Evolutionary conservation across 1,284 basidiomycete genomes (phyloP).

Genomic region (Irpex lacteus): DNA sequence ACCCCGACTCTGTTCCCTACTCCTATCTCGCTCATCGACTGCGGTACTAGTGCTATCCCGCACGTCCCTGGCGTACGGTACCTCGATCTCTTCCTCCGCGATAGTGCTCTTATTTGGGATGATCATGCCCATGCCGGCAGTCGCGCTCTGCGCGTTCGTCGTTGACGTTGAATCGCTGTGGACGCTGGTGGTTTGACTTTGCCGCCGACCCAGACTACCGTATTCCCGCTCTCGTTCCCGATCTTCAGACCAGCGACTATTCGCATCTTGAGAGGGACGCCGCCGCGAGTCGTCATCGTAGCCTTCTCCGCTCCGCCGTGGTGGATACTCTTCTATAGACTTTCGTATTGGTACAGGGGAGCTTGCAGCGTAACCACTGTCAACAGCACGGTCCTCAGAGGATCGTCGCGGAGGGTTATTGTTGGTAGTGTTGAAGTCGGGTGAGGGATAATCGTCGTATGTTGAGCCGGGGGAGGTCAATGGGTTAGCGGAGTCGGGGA

Average conservation of each 20-base stretch:
- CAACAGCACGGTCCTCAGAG: conserved; percentile 48
- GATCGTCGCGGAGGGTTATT: conserved; percentile 35
- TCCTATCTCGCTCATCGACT: conserved; percentile 41
- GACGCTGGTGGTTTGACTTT: conserved; percentile 53
- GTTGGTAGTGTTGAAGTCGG: conserved; percentile 51
- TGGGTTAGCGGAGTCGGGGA: conserved; percentile 16
- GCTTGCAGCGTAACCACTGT: conserved; percentile 57
- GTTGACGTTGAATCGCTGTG: conserved; percentile 58
- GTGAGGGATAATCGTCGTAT: conserved; percentile 71
- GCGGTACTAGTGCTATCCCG: conserved; percentile 57
- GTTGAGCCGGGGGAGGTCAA: conserved; percentile 49
- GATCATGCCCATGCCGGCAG: conserved; percentile 78
- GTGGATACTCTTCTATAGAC: conserved; percentile 38
- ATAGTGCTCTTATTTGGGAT: conserved; percentile 95
- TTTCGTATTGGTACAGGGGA: conserved; percentile 29
- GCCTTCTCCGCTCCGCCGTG: conserved; percentile 31
- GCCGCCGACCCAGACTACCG: conserved; percentile 40
- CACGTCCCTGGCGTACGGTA: conserved; percentile 80
- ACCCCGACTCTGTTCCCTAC: conserved; percentile 23
- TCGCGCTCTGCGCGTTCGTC: conserved; percentile 62
- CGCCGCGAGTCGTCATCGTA: conserved; percentile 33
- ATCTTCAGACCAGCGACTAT: conserved; percentile 41
- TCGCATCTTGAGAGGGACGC: conserved; percentile 49
- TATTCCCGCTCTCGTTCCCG: conserved; percentile 37
- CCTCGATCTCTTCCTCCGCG: conserved; percentile 93